phyloP scores from a whole-genome alignment of 164 flowering plant genomes.

The Saururus chinensis region DNA sequence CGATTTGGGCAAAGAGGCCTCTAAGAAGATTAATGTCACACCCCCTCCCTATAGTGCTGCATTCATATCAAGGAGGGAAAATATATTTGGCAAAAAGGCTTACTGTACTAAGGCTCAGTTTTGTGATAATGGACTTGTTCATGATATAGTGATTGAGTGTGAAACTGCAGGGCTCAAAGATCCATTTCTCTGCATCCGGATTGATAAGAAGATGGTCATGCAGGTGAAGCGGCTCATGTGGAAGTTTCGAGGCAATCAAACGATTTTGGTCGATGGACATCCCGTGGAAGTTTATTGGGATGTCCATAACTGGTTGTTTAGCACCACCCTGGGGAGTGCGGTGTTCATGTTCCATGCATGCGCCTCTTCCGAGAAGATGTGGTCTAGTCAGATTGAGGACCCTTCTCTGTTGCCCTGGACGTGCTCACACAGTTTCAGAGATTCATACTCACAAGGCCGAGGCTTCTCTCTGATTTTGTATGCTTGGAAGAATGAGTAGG shows the following conservation, averaged over 20 bases:
- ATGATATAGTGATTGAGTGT: conserved; percentile 27
- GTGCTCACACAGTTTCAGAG: conserved; percentile 21
- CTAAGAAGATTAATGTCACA: conserved; percentile 18
- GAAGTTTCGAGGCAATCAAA: conserved; percentile 40
- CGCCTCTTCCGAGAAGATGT: conserved; percentile 54
- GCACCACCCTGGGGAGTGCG: conserved; percentile 45
- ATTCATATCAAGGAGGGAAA: conserved; percentile 31
- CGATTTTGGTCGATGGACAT: conserved; percentile 36
- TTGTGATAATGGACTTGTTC: conserved; percentile 25
- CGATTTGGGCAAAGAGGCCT: conserved; percentile 28
- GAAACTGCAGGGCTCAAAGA: conserved; percentile 18
- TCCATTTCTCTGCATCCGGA: conserved; percentile 22
- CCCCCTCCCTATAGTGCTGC: conserved; percentile 13
- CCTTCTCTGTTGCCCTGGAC: conserved; percentile 17
- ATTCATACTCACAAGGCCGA: conserved; percentile 16
- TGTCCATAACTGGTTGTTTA: conserved; percentile 81
- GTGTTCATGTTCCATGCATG: conserved; percentile 77
- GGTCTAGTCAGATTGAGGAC: conserved; percentile 28
- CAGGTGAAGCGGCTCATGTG: conserved; percentile 31
- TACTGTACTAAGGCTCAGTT: conserved; percentile 29
- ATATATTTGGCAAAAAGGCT: conserved; percentile 31
- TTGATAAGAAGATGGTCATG: conserved; percentile 29
- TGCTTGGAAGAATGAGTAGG: conserved; percentile 46
- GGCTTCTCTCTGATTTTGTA: conserved; percentile 35
- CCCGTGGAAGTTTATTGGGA: conserved; percentile 80